phyloP scores from a whole-genome alignment of 2,329 filamentous ascomycete genomes.

The Exophiala mesophila region DNA sequence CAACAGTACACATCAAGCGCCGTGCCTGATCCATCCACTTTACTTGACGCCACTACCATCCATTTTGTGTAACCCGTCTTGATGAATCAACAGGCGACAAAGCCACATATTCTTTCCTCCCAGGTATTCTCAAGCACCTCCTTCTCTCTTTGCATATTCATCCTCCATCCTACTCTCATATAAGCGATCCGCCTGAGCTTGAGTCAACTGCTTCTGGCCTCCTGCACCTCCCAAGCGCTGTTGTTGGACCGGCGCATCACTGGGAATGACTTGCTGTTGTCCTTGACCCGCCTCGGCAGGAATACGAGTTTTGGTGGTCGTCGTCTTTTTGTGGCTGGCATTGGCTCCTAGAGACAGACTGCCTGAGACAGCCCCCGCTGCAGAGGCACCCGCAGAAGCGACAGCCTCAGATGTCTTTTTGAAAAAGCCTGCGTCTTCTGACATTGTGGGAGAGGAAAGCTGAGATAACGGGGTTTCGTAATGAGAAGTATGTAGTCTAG shows the following conservation, averaged over 20 bases:
- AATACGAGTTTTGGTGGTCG: conserved; percentile 16
- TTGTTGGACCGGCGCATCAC: conserved; percentile 28
- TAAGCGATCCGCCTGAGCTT: conserved; percentile 39
- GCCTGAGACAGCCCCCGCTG: conserved; percentile 23
- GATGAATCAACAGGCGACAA: no score
- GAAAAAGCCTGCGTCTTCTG: conserved; percentile 19
- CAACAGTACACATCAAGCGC: no score
- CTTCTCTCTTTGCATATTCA: conserved; percentile 43
- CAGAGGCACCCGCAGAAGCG: conserved; percentile 19
- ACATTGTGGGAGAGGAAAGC: conserved; percentile 11
- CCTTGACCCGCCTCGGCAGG: not conserved
- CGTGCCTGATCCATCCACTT: no score
- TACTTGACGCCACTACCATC: no score
- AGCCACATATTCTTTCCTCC: no score
- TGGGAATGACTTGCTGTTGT: conserved; percentile 12
- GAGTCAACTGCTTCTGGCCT: conserved; percentile 19
- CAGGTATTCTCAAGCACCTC: conserved; percentile 18
- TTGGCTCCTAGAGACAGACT: conserved; percentile 18
- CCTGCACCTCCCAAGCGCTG: conserved; percentile 14
- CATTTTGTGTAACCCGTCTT: no score
- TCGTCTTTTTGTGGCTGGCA: conserved; percentile 24
- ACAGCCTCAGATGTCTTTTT: conserved; percentile 23
- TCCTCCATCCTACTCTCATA: conserved; percentile 46
- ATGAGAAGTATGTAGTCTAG: not conserved
- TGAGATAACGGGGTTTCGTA: not conserved